Base-by-base conservation (phyloP, 768 basidiomycete species). In the Mycena chlorophos region DNA sequence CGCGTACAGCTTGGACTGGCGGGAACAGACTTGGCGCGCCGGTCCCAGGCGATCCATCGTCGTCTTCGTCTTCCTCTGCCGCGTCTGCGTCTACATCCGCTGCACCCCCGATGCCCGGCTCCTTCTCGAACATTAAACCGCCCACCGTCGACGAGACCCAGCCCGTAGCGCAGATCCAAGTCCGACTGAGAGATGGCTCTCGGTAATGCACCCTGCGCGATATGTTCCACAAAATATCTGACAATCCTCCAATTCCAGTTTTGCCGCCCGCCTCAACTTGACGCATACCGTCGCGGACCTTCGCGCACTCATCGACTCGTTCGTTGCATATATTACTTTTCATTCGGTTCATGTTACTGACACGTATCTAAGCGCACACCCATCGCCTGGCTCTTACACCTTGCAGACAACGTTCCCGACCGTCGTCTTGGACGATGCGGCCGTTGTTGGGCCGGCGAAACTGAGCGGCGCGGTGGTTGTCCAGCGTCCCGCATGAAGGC, bases 361-460 rank as follows among this genome's bases (percentile, higher is more conserved):
- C n/a, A 6, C 19, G 23, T 46, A 20, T 48, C 43, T 19, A 39
- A 94, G 90, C 1, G 83, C 93, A 5, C 82, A 84, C 10, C 87
- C 91, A 0, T 88, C 73, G 3, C 64, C 76, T 8, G 77, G 86
- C 1, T 65, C 79, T 0, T 97, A 94, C 69, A 86, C 83, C 6
- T 88, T 97, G 49, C 85, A 85, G 52, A 95, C 92, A 17, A 91
- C 94, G 5, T 97, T 97, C 79, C 95, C 94, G 2, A 89, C 83
- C 81, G 83, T 37, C 81, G 78, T 5, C 75, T 97, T 10, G n/a
- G 84, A 85, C 4, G 80, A 93, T 63, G 54, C 31, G 46, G 73
- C 3, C 34, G 12, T 20, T 14, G 34, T 52, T 28, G 51, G 49
- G 16, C 48, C 48, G 14, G 58, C 30, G 38, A 37, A 20, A 51